Evolutionary conservation across 352 stramenopile species (phyloP), one percentile per base, ranked within the genome.

Genomic region (Phytophthora pinifolia): DNA sequence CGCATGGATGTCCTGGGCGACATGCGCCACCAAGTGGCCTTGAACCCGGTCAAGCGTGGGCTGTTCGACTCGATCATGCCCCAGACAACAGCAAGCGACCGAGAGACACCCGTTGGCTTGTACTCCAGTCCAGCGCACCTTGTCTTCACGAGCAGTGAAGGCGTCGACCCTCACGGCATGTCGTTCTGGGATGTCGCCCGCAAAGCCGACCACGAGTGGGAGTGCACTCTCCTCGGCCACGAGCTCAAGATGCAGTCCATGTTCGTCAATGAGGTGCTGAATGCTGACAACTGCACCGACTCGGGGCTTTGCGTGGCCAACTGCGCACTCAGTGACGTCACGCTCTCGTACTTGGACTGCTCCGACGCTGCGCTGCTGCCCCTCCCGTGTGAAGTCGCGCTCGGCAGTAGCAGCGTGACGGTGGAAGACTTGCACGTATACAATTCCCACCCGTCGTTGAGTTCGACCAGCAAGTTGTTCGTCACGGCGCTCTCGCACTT

Each of bases 241-340:
- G 76, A 87, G 49, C 58, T 85, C 46, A 79, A 80, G 46, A 64
- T 87, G 36, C 77, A 88, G 61, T 77, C 70, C 6, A 65, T 84
- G 10, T 88, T 75, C 48, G 67, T 82, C 14, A 76, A 88, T 42
- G 77, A 88, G 59, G 71, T 67, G 39, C 67, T 85, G 12, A 73
- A 81, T 18, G 67, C 62, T 6, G 69, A 73, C 18, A 74, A 72
- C 42, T 29, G 35, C 4, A 41, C 42, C 6, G 45, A 69, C 5
- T 75, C 59, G 2, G 67, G 45, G 2, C 47, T 88, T 2, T 31
- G 38, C 5, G 77, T 82, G 18, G 34, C 60, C 36, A 70, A 84
- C 44, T 71, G 72, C 32, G 54, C 77, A 4, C 53, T 84, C 33
- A 82, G 72, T 38, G 77, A 88, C 38, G 49, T 67, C 7, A 69